Evolutionary conservation across 2,329 filamentous ascomycete species (phyloP).

Genomic region (Xylaria sp.): DNA sequence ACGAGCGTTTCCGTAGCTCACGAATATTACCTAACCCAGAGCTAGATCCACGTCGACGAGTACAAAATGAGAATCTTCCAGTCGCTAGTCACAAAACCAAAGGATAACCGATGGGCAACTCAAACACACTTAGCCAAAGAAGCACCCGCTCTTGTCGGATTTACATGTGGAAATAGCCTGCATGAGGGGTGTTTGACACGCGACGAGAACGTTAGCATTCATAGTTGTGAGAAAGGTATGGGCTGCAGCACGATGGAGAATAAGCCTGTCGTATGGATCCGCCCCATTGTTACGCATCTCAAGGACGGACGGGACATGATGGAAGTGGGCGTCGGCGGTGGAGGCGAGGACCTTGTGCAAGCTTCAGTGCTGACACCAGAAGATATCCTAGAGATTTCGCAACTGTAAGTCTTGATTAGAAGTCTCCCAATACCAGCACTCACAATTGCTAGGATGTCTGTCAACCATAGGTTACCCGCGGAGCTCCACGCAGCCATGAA

Average conservation of each 20-base stretch:
- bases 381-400: conserved; percentile 56
- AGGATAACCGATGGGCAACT: conserved; percentile 47
- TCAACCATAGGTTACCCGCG: neutral
- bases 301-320: conserved; percentile 65
- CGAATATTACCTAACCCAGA: conserved; percentile 9
- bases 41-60: conserved; percentile 77
- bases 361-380: conserved; percentile 63
- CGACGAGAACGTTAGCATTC: conserved; percentile 68
- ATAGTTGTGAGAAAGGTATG: conserved; percentile 82
- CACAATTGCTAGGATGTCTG: conserved; percentile 7
- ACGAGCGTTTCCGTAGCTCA: conserved; percentile 5
- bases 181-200: conserved; percentile 75
- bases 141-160: conserved; percentile 73
- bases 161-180: conserved; percentile 72
- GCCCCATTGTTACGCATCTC: conserved; percentile 74
- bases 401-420: conserved; percentile 41
- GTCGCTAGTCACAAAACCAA: conserved; percentile 58
- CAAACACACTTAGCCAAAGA: conserved; percentile 59
- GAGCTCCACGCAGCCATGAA: conserved; percentile 21
- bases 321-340: conserved; percentile 80
- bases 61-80: conserved; percentile 79
- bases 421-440: neutral
- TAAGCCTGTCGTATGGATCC: conserved; percentile 71
- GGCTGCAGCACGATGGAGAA: conserved; percentile 58
- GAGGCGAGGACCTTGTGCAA: conserved; percentile 74